Base-by-base conservation (phyloP, 1,139 yeast species). In the Petasospora fabianii region DNA sequence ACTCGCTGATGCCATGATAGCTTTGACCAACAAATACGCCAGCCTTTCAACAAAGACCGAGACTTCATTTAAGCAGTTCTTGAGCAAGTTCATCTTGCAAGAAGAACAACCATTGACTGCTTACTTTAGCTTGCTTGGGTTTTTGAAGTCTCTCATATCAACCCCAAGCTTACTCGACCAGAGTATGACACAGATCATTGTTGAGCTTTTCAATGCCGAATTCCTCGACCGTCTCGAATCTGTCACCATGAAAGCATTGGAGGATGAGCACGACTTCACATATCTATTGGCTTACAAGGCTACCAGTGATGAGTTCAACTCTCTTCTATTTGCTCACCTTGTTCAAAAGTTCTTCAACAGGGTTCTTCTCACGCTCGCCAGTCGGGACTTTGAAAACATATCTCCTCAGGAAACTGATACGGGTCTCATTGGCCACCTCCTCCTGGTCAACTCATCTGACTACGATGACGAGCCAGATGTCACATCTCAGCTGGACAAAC, bases 1-100 rank as follows among this genome's bases (percentile, higher is more conserved):
- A 17, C 55, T 73, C 56, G 56, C 68, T 7, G 55, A 50, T 13
- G 59, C 61, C 33, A 50, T 70, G 28, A 56, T 69, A 28, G 48
- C 52, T 8, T 42, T 64, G 4, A 57, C 60, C 30, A 45, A 54
- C 1, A 56, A 56, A 26, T 66, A 62, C 33, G 65, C 69, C 6
- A 49, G 49, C 20, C 39, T 64, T 24, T 26, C 34, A 4, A 40
- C 47, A 12, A 41, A 47, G 29, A 51, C 58, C 27, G 44, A 41
- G 6, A 19, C 33, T 3, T 31, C 60, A 12, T 46, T 64, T 19
- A 52, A 54, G 15, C 36, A 45, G 31, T 66, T 57, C 42, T 44
- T 68, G n/a, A 49, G 38, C 18, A 44, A 38, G 41, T 57, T 58
- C 34, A 50, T 46, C 2, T 40, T 42, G 8, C 19, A 34, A 5